Evolutionary conservation across 495 filamentous ascomycete species (phyloP).

Genomic region (Friedmanniomyces endolithicus): DNA sequence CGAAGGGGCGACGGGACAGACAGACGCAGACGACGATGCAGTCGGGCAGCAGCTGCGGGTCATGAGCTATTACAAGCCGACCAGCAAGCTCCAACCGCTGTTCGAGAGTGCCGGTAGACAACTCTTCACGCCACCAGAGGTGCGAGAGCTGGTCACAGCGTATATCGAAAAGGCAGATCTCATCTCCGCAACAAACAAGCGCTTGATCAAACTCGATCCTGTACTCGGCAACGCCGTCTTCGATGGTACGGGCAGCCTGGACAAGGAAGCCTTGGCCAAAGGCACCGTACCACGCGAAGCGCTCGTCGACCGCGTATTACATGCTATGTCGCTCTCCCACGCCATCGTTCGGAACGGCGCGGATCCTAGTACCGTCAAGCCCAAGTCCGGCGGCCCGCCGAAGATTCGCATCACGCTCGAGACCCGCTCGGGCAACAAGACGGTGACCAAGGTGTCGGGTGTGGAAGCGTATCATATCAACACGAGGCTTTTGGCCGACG

Average conservation of each 20-base stretch:
- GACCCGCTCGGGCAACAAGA: conserved; percentile 56
- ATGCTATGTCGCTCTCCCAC: conserved; percentile 43
- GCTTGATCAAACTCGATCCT: conserved; percentile 51
- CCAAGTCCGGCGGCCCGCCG: conserved; percentile 48
- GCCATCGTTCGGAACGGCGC: conserved; percentile 44
- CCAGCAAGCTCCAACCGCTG: conserved; percentile 43
- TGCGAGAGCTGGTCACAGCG: conserved; percentile 39
- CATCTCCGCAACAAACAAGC: conserved; percentile 44
- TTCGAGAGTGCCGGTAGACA: conserved; percentile 38
- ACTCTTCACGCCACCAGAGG: conserved; percentile 42
- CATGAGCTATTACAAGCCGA: conserved; percentile 43
- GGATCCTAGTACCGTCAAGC: conserved; percentile 37
- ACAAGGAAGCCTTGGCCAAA: conserved; percentile 46
- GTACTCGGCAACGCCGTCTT: conserved; percentile 52
- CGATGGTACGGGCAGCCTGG: conserved; percentile 34
- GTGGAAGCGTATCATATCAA: conserved; percentile 53
- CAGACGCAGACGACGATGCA: conserved; percentile 35
- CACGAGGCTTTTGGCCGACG: conserved; percentile 50
- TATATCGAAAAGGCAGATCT: conserved; percentile 41
- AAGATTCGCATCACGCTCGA: conserved; percentile 49
- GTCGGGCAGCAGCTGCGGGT: conserved; percentile 47
- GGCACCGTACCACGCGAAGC: conserved; percentile 50
- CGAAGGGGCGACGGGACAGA: conserved; percentile 34
- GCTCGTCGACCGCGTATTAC: conserved; percentile 47
- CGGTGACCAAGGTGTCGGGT: conserved; percentile 50